Evolutionary conservation across 2,329 filamentous ascomycete species (phyloP), one percentile per base, ranked within the genome.

Genomic region (Chrysoporthe austroafricana): DNA sequence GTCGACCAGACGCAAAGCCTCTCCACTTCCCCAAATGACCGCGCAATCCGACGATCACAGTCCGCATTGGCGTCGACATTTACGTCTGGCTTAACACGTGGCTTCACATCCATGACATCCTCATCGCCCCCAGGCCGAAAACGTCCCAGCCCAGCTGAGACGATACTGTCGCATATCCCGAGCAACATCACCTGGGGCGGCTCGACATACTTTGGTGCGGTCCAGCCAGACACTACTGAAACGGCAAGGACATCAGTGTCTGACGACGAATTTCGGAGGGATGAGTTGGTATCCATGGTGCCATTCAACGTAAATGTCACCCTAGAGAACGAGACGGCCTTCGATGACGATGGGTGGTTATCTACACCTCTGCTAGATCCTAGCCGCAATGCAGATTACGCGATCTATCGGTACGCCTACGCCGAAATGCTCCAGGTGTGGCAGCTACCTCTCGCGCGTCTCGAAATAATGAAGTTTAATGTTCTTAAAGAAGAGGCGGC

Each of bases 401-500:
- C 84, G n/a, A 82, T 80, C 72, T 91, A 91, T 73, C 85, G 89
- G 46, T 85, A 87, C 69, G 83, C 85, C 0, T 91, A 91, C 72
- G 88, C 89, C n/a, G 88, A 90, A 76, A 84, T 91, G 77, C 81
- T 91, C 3, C 88, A 89, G 71, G 85, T 88, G 77, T 91, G 89
- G 89, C 81, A 83, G 2, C 84, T 88, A 66, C 88, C 88, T 0
- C 78, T 91, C 4, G 83, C 86, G 43, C 82, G 88, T 21, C 82
- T 91, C 1, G 89, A 91, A 74, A 85, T 91, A 39, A 83, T 91
- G 78, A 91, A 91, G 73, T 91, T 91, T 73, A 90, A 90, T 70
- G 83, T 87, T 4, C 79, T 91, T 50, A 85, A 85, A 65, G 84
- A 86, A 36, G 81, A 71, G 21, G 68, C 63, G 52, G n/a, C 16